phyloP scores from a whole-genome alignment of 2,329 filamentous ascomycete genomes.

The Mycosphaerella sp. region DNA sequence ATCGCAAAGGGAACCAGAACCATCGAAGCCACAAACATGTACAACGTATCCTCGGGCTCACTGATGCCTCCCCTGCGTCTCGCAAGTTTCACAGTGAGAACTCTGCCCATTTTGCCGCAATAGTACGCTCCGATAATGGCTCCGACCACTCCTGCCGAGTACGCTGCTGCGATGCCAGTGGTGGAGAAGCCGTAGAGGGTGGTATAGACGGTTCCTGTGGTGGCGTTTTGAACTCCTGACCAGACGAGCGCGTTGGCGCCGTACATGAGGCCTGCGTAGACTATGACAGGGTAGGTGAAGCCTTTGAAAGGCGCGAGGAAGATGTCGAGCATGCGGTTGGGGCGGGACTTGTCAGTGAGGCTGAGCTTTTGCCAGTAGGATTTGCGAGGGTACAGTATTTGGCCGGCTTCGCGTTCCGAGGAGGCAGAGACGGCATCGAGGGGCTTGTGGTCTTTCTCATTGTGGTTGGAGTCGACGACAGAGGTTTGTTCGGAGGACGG shows the following conservation, averaged over 20 bases:
- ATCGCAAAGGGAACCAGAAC: constrained; percentile 39
- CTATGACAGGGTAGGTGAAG: constrained; percentile 24
- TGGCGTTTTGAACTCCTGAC: constrained; percentile 25
- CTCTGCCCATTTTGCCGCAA: constrained; percentile 33
- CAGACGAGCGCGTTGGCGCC: constrained; percentile 25
- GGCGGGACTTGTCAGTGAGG: constrained; percentile 36
- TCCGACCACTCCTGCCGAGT: constrained; percentile 33
- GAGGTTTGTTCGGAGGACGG: background rate
- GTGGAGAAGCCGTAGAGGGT: constrained; percentile 35
- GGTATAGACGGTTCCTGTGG: constrained; percentile 33
- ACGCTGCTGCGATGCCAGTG: constrained; percentile 36
- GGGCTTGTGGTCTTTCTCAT: constrained; percentile 6
- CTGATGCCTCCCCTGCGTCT: constrained; percentile 36
- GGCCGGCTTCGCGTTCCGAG: constrained; percentile 28
- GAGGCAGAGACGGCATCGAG: constrained; percentile 1
- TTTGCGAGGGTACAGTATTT: constrained; percentile 35
- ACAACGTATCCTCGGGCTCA: constrained; percentile 38
- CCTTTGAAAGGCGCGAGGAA: constrained; percentile 28
- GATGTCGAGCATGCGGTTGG: constrained; percentile 39
- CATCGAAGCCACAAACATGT: constrained; percentile 33
- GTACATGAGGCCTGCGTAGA: constrained; percentile 27
- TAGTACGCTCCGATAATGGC: constrained; percentile 35
- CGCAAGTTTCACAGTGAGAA: constrained; percentile 32
- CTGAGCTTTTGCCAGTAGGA: constrained; percentile 41
- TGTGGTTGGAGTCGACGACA: no score